Conservation (phyloP, 768 basidiomycete species). For the Dacryopinax primogenitus region DNA sequence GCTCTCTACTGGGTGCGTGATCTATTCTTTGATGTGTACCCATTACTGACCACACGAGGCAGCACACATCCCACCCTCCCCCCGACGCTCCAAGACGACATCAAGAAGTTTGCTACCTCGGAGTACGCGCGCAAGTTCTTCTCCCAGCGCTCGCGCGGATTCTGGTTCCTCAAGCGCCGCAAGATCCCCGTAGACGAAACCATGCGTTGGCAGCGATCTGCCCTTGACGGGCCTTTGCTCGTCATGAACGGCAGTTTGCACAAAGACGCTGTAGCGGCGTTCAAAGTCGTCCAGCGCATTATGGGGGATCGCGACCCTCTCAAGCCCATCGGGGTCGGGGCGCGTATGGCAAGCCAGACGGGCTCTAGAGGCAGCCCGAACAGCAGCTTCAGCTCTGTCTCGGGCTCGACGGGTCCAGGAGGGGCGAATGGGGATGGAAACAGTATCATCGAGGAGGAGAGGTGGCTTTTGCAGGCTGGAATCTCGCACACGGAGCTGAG, state of each 20-base stretch:
- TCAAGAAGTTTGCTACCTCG: constrained; percentile 73
- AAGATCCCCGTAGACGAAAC: constrained; percentile 66
- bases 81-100: constrained; percentile 66
- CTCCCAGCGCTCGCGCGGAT: constrained; percentile 76
- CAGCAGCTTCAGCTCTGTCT: constrained; percentile 27
- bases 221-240: constrained; percentile 62
- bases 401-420: constrained; percentile 26
- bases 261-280: constrained; percentile 69
- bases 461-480: constrained; percentile 73
- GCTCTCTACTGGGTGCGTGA: constrained; percentile 52
- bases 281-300: constrained; percentile 80
- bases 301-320: constrained; percentile 88
- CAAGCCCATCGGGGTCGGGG: constrained; percentile 33
- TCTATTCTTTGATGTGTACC: constrained; percentile 10
- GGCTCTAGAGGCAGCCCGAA: constrained; percentile 20
- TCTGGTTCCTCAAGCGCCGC: constrained; percentile 60
- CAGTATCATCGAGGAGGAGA: constrained; percentile 56
- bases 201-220: constrained; percentile 78
- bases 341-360: constrained; percentile 28
- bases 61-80: constrained; percentile 71
- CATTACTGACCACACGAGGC: constrained; percentile 16
- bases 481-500: constrained; percentile 69
- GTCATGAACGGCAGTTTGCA: constrained; percentile 50
- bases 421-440: constrained; percentile 19
- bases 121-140: constrained; percentile 82